A percentile compares a stretch with the other conserved stretches of the same genome.
Conservation (phyloP, 1,284 basidiomycete species). For the Ganoderma sp. region DNA sequence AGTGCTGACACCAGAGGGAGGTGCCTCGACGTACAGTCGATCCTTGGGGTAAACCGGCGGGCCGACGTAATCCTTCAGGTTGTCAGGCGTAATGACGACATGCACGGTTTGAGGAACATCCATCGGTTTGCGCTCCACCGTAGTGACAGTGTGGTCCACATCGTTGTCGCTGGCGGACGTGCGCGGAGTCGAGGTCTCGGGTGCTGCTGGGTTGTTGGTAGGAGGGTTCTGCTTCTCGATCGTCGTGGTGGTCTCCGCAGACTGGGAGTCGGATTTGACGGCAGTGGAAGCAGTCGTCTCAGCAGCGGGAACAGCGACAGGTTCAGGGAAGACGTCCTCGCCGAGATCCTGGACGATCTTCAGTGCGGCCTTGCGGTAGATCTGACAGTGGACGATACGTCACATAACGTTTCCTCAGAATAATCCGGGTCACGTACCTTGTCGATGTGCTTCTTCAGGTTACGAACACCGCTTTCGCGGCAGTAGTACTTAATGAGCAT, state of each 20-base stretch:
- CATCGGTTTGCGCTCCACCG: conserved; percentile 81
- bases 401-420: background rate
- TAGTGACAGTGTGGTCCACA: conserved; percentile 67
- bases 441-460: conserved; percentile 95
- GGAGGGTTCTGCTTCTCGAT: conserved; percentile 50
- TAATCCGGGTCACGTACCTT: conserved; percentile 60
- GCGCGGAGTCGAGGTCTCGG: conserved; percentile 37
- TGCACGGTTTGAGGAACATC: conserved; percentile 81
- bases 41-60: conserved; percentile 97
- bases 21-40: conserved; percentile 81
- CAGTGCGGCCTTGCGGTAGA: conserved; percentile 96
- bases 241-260: conserved; percentile 39
- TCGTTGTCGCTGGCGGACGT: conserved; percentile 36
- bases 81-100: conserved; percentile 85
- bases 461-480: conserved; percentile 94
- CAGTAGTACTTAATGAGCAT: conserved; percentile 96
- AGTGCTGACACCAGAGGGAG: conserved; percentile 92
- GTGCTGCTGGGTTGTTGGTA: conserved; percentile 43
- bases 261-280: conserved; percentile 38
- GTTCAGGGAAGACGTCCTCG: conserved; percentile 86
- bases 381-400: conserved; percentile 57
- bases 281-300: conserved; percentile 36
- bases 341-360: conserved; percentile 93
- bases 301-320: conserved; percentile 16
- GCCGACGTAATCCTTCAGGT: conserved; percentile 95